A percentile compares a stretch with the other conserved stretches of the same genome.
These are phyloP conservation scores for Inosperma sp. DNA, from an alignment of 768 basidiomycete genomes.

Conservation along the genomic window DNA sequence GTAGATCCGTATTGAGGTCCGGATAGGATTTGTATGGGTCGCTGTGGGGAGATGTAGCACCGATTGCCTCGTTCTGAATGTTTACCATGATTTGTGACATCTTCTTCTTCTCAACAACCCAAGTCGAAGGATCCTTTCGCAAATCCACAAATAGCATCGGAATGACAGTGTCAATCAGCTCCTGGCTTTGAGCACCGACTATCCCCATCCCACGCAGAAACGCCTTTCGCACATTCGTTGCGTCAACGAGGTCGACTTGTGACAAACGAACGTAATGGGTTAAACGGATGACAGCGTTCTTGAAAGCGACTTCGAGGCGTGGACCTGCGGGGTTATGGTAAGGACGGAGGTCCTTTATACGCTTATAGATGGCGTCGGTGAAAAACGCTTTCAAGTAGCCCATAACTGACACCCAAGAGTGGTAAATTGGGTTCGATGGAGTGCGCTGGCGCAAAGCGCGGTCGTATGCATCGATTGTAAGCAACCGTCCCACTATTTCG, in stretches of 20 bases:
- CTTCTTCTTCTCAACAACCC: neutral
- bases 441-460: neutral
- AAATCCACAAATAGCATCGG: neutral
- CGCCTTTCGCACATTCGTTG: neutral
- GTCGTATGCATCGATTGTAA: conserved; percentile 3
- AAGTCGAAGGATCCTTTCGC: neutral
- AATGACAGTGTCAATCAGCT: neutral
- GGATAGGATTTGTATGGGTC: neutral
- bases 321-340: neutral
- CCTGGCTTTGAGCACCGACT: neutral
- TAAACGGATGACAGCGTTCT: neutral
- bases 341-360: neutral
- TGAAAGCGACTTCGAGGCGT: neutral
- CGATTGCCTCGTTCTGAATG: neutral
- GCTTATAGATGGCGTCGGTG: neutral
- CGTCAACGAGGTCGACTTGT: neutral
- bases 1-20: neutral
- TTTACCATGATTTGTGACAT: neutral
- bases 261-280: neutral
- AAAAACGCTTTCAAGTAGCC: conserved; percentile 3
- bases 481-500: neutral
- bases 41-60: neutral
- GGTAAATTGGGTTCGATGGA: neutral
- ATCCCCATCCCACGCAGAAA: neutral
- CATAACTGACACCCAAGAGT: conserved; percentile 4